Base-by-base conservation (phyloP, 2,329 filamentous ascomycete genomes). In the Claviceps pusilla region DNA sequence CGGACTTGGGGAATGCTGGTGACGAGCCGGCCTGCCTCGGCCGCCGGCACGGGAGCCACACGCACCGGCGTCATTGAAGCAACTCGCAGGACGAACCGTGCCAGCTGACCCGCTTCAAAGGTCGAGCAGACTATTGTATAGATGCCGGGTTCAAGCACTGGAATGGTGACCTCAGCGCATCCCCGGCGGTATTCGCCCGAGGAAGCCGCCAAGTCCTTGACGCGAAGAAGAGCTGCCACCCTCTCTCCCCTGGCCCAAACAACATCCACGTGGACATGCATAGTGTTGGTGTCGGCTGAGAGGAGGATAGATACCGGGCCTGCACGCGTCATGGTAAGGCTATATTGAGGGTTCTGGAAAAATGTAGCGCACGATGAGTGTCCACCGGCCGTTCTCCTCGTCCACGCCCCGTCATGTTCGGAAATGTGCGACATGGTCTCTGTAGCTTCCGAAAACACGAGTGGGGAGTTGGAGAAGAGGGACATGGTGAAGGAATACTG, bases 51-150 rank as follows among this genome's bases (percentile, higher is more conserved):
- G 16, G 78, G 76, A 7, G 71, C 71, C 5, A 94, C 65, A 1
- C 67, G 62, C 42, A 83, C 76, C 0, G 76, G 72, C 2, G 71
- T 65, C 53, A 77, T 80, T 39, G 85, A 83, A 49, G 83, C 82
- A n/a, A 96, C 76, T 55, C 82, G 80, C 9, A 98, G 74, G 0
- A 76, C 80, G 63, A 94, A 97, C 50, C 76, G 75, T 3, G 86
- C 87, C 1, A 80, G 73, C 63, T 94, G 87, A 9, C 84, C 85
- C 0, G 84, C 77, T 58, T 95, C 89, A 66, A 94, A 97, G 0
- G 91, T 95, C 2, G 89, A 95, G 65, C 86, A 91, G 7, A 96
- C 85, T 54, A 95, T 76, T 0, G 88, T 96, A 67, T 97, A 98
- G 0, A 76, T 76, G 0, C 91, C 91, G 0, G 80, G 71, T 43